Base-by-base conservation (phyloP, 2,329 filamentous ascomycete species). In the Aspergillus cejpii region DNA sequence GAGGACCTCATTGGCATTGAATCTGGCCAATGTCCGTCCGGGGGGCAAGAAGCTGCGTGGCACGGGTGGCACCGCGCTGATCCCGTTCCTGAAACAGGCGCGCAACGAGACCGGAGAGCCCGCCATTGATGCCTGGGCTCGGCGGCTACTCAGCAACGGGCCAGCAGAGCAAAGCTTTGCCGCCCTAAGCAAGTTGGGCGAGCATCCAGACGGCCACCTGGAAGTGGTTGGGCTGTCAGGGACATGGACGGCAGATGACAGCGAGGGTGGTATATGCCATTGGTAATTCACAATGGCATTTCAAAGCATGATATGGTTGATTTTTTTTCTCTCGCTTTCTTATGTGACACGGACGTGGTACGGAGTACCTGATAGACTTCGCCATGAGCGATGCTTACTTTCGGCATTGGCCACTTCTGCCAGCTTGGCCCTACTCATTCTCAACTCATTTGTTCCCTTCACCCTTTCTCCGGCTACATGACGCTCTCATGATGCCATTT, bases 71-170 rank as follows among this genome's bases (percentile, higher is more conserved):
- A 97, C 92, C 0, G 87, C 90, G 0, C 73, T 98, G 45, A 96
- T 98, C 44, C 87, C 91, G 0, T 98, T 98, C 68, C 73, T 98
- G 49, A 96, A 97, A 69, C 92, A 98, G 69, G 92, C 92, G 3
- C 78, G 92, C 21, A 90, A 98, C 59, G 92, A 98, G 74, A 98
- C 92, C 0, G 87, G 87, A 12, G 91, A 97, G 66, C 88, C 89
- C 1, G 88, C 90, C 1, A 83, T 97, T 39, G 79, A 83, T 56
- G 72, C 73, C 1, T 83, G 80, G 80, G 79, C 79, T 11, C 69
- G 74, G 41, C 68, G 78, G 19, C 55, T 83, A 33, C 68, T 84
- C 17, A 79, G 72, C 50, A 78, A 77, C 44, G 74, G 73, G 0
- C 70, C 74, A 1, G 53, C 60, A 1, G 54, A 60, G 6, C 44